Conservation (phyloP, 192 early-diverging fungal genomes). For the Mortierella hygrophila region DNA sequence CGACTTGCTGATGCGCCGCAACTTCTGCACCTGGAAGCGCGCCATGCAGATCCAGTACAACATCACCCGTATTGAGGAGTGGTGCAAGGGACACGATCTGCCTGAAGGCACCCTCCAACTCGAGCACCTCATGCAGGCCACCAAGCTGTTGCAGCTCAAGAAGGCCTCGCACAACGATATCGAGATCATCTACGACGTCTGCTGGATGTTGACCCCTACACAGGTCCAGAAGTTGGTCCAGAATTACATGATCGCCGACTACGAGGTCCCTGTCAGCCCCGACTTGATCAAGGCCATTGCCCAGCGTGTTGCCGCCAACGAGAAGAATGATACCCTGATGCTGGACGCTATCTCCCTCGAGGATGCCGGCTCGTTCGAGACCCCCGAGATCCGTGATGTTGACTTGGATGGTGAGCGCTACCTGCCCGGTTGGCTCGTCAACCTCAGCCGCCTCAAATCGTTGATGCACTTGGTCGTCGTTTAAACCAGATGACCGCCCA, state of each 20-base stretch:
- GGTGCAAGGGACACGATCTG: conserved; percentile 97
- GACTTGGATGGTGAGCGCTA: conserved; percentile 57
- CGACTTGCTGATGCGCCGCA: conserved; percentile 97
- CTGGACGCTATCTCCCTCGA: conserved; percentile 83
- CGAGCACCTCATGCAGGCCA: conserved; percentile 95
- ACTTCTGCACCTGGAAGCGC: conserved; percentile 99
- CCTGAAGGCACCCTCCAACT: conserved; percentile 91
- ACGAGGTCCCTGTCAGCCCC: conserved; percentile 89
- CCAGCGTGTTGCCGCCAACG: conserved; percentile 83
- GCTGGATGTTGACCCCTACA: conserved; percentile 94
- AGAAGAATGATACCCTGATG: conserved; percentile 92
- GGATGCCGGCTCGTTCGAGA: conserved; percentile 71
- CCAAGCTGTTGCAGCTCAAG: conserved; percentile 96
- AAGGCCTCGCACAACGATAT: conserved; percentile 89
- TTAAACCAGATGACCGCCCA: neutral
- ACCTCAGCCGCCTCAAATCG: conserved; percentile 49
- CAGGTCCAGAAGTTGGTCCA: conserved; percentile 98
- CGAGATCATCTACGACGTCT: conserved; percentile 99
- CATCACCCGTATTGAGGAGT: conserved; percentile 96
- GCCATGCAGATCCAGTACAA: conserved; percentile 99
- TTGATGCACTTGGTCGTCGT: conserved; percentile 54
- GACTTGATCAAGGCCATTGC: conserved; percentile 93
- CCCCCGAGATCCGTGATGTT: conserved; percentile 63
- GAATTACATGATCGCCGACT: conserved; percentile 96
- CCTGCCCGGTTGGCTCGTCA: conserved; percentile 57